Evolutionary conservation across 2,329 filamentous ascomycete genomes (phyloP), one percentile per base, ranked within the genome.

Genomic region (Penicillium sp.): DNA sequence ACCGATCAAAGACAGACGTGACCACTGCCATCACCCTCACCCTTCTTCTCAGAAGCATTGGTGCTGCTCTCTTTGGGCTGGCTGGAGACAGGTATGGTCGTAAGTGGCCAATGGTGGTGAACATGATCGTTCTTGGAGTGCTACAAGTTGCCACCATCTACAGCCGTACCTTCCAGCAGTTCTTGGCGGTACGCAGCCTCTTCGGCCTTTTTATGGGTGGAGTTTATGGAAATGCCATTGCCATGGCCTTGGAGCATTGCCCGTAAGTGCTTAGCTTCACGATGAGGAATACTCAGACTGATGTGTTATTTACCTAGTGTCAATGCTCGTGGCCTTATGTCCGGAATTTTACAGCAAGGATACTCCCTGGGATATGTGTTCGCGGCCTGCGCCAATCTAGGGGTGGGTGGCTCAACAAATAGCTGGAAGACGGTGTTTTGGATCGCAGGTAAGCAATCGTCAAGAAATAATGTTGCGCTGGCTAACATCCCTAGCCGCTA

Each of bases 201-300:
- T 90, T 89, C 60, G 87, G 87, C 18, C 73, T 90, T 10, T 88
- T 88, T 69, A 90, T 90, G 87, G 87, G 87, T 32, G 87, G 87
- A 58, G 83, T 90, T 10, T 89, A 89, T 67, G 87, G 87, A 31
- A 88, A 89, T 61, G 86, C 86, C 31, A 84, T 88, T 39, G 85
- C 86, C 42, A 90, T 88, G 81, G 86, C 86, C 0, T 75, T 90
- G 7, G 87, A 90, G 64, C 87, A 89, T 61, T 81, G 84, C 52
- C 86, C 86, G 62, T 65, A 51, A 47, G 57, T 31, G 7, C 7
- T 44, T 52, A 6, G n/a, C 15, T 28, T 27, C 12, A 10, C 3
- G 4, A 25, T 25, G 6, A 7, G 1, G 20, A 4, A 15, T 44
- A 43, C 27, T 15, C 10, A 18, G n/a, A 10, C 15, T 46, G 20